A percentile compares a stretch with the other conserved stretches of the same genome.
These are phyloP conservation scores for Buddleja alternifolia DNA, from an alignment of 257 asterid genomes.

Conservation along the genomic window DNA sequence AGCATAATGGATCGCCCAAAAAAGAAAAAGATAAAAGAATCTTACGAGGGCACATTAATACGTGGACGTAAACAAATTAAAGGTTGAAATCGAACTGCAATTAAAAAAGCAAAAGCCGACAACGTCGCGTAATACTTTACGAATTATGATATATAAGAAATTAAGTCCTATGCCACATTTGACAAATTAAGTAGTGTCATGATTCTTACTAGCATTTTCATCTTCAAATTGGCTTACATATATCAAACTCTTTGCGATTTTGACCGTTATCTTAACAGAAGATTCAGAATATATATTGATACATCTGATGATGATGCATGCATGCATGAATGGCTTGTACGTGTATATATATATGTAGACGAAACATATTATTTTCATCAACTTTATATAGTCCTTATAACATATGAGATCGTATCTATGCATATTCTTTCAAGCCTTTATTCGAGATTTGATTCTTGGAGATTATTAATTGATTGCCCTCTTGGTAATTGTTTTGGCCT, in stretches of 20 bases:
- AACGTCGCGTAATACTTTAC: too few relatives aligned
- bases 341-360: conserved; percentile 20
- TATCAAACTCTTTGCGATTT: not conserved
- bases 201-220: not conserved
- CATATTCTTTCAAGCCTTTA: conserved; percentile 14
- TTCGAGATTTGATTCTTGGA: conserved; percentile 15
- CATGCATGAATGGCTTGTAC: not conserved
- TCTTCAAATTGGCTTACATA: conserved; percentile 21
- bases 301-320: conserved; percentile 13
- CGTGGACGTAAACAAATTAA: too few relatives aligned
- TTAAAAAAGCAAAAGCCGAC: too few relatives aligned
- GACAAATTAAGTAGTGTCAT: not conserved
- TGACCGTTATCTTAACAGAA: conserved; percentile 29
- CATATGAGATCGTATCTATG: not conserved
- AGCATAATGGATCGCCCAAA: too few relatives aligned
- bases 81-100: too few relatives aligned
- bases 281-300: conserved; percentile 33
- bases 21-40: too few relatives aligned
- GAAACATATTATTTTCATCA: not conserved
- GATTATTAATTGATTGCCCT: not conserved
- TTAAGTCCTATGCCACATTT: not conserved
- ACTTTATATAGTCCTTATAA: conserved; percentile 3
- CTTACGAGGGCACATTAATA: too few relatives aligned
- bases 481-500: not conserved
- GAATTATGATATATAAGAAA: too few relatives aligned